phyloP scores from a whole-genome alignment of 495 filamentous ascomycete species.

The Alectoria sarmentosa region DNA sequence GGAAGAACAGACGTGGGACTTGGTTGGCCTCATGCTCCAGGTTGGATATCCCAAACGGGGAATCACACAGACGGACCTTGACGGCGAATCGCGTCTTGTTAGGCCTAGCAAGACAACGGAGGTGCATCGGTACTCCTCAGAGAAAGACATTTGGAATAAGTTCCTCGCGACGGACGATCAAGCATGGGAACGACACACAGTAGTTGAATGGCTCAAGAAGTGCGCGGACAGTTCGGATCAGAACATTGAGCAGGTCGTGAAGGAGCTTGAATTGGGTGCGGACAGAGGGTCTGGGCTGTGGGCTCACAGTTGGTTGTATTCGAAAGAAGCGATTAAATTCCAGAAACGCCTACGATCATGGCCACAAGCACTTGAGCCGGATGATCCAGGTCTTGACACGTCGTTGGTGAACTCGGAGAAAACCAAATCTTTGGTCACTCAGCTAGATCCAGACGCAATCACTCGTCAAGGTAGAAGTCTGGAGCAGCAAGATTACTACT shows the following conservation, averaged over 20 bases:
- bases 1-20: constrained; percentile 82
- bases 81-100: constrained; percentile 22
- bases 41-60: constrained; percentile 39
- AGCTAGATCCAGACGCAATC: constrained; percentile 87
- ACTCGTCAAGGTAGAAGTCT: constrained; percentile 66
- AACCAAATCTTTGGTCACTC: constrained; percentile 66
- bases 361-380: constrained; percentile 57
- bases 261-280: constrained; percentile 54
- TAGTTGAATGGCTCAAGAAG: constrained; percentile 77
- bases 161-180: constrained; percentile 59
- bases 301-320: constrained; percentile 85
- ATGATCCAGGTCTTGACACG: constrained; percentile 46
- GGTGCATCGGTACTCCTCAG: constrained; percentile 51
- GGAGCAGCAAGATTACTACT: constrained; percentile 72
- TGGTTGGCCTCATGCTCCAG: constrained; percentile 59
- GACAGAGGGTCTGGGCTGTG: constrained; percentile 61
- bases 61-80: constrained; percentile 33
- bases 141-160: constrained; percentile 55
- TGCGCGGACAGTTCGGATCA: constrained; percentile 55
- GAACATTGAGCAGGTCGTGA: constrained; percentile 68
- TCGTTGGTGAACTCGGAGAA: constrained; percentile 50
- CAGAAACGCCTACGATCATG: constrained; percentile 68
- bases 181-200: constrained; percentile 64
- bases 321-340: constrained; percentile 79
- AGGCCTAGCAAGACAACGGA: constrained; percentile 34